Base-by-base conservation (phyloP, 768 basidiomycete genomes). In the Calocybe indica region DNA sequence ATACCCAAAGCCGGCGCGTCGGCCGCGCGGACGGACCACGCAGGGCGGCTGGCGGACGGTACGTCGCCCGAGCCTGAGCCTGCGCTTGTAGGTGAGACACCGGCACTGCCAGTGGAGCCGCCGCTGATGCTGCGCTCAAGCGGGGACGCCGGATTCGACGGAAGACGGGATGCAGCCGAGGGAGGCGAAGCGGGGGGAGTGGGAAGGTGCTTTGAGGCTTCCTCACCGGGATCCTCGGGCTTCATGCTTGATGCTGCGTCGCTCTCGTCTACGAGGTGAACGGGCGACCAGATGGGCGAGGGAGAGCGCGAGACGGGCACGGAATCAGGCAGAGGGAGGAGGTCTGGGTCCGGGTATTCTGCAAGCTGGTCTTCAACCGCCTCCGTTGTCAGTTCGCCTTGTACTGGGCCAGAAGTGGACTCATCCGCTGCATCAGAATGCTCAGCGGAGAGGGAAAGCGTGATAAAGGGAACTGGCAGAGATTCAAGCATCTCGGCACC, bases 111-210 rank as follows among this genome's bases (percentile, higher is more conserved):
- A 11, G 2, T 4, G 45, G 37, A 5, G 45, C 22, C 28, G 36
- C 14, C n/a, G 35, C 28, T 28, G 33, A 37, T 12, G 36, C 13
- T 9, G 36, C 45, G 12, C 43, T 33, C 28, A 48, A 32, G 22
- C 2, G 15, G 37, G 39, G 50, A 12, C 32, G 13, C 32, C n/a
- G 13, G 39, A 10, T 36, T 39, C 5, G 50, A 32, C 4, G 14
- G 12, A 7, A 30, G 3, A 28, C 33, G 14, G 43, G 45, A 7
- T n/a, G 33, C n/a, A 11, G 34, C 33, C 1, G 40, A 47, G 47
- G 53, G 71, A 1, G 73, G 73, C 7, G 73, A 74, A 5, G 69
- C 71, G 1, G 73, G 73, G 1, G 73, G 73, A 3, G 73, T 74
- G 6, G 72, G 73, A 9, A 61, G 72, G 47, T 74, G 73, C 3